Evolutionary conservation across 2,329 filamentous ascomycete species (phyloP).

Genomic region (Pochonia chlamydosporia): DNA sequence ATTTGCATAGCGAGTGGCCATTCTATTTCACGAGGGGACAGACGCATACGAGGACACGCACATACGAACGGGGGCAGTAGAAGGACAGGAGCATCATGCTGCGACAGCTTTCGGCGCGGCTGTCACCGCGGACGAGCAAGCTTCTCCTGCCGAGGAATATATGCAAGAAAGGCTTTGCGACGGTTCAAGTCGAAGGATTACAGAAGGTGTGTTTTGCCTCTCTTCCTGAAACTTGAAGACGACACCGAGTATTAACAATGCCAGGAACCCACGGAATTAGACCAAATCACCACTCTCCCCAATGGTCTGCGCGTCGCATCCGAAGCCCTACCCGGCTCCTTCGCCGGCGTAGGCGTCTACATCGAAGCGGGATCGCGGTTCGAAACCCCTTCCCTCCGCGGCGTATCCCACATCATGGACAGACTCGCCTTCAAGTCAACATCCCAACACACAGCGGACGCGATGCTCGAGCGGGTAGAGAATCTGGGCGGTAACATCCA

Average conservation of each 20-base stretch:
- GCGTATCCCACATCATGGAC: conserved; percentile 95
- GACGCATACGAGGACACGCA: too few relatives aligned
- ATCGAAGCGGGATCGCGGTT: conserved; percentile 93
- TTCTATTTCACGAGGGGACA: too few relatives aligned
- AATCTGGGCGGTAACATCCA: conserved; percentile 91
- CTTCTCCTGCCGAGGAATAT: conserved; percentile 16
- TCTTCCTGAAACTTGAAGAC: too few relatives aligned
- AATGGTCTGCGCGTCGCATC: conserved; percentile 95
- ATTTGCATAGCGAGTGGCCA: too few relatives aligned
- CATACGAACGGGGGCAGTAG: background rate
- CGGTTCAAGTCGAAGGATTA: conserved; percentile 28
- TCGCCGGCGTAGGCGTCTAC: conserved; percentile 92
- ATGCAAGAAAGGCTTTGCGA: conserved; percentile 19
- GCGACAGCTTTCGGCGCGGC: conserved; percentile 27
- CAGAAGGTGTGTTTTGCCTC: conserved; percentile 22
- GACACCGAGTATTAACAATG: too few relatives aligned
- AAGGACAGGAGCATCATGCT: conserved; percentile 21
- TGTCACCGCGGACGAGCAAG: conserved; percentile 20
- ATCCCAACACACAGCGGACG: conserved; percentile 62
- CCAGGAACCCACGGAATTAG: conserved; percentile 77
- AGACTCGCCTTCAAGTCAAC: conserved; percentile 92
- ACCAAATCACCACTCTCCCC: conserved; percentile 78
- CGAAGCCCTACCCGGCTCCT: conserved; percentile 88
- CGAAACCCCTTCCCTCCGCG: conserved; percentile 77
- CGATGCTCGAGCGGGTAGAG: conserved; percentile 85